Base-by-base conservation (phyloP, 1,284 basidiomycete species). In the Coniferiporia sulphurascens region DNA sequence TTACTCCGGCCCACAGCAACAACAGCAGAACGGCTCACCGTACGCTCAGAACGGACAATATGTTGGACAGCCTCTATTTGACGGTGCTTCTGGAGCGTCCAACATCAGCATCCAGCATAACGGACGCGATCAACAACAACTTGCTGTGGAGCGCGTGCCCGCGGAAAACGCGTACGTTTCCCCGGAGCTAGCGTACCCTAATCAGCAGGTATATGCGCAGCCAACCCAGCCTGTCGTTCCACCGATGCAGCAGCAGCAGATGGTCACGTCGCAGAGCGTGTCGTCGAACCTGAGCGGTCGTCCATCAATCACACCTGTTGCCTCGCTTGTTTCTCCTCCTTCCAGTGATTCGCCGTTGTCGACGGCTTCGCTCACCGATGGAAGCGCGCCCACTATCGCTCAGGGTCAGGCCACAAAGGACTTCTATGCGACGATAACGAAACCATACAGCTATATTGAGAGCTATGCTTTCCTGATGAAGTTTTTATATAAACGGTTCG, bases 381-480 rank as follows among this genome's bases (percentile, higher is more conserved):
- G 17, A 34, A 48, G 55, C 67, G 50, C 62, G 66, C 46, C 68
- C 44, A 48, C 53, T 54, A 27, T 58, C n/a, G 66, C 46, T 65
- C 71, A 19, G 61, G 60, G 48, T 21, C 55, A 55, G 35, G 52
- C 48, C 64, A 72, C 34, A 76, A 78, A 35, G 70, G 81, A 58
- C 62, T 89, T 93, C 62, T 89, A 92, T 66, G 79, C 84, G 65
- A 81, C 80, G 56, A 83, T 95, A 41, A 88, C 84, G n/a, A 80
- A 83, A 67, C 87, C 91, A 9, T 95, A 93, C 70, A 91, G 94
- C 70, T 96, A 96, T 69, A 95, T 92, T 13, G 88, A 95, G 74
- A 92, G 93, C 19, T 97, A 96, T 71, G 95, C 96, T 71, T 90
- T 90, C 71, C 77, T 97, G 67, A 96, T 97, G 91, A 91, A 93